A percentile compares a stretch with the other conserved stretches of the same genome.
These are phyloP conservation scores for Fraxinus albicans DNA, from an alignment of 305 asterid species.

Conservation along the genomic window DNA sequence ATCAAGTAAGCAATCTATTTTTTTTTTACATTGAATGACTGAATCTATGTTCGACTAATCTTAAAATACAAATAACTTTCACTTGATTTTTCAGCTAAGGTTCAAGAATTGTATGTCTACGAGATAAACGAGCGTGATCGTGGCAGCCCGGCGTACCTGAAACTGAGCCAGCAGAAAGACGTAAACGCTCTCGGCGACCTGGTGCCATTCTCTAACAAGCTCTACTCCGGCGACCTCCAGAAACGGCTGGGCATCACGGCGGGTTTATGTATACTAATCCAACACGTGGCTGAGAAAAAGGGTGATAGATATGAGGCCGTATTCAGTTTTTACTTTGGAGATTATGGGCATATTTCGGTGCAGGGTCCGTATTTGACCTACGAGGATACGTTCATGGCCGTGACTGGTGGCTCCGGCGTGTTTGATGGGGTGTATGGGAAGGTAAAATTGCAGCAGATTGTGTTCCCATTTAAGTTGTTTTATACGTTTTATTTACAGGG, in stretches of 20 bases:
- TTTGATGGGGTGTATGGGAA: slow-evolving; percentile 57
- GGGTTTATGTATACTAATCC: slow-evolving; percentile 54
- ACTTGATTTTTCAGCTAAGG: slow-evolving; percentile 36
- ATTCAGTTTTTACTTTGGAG: slow-evolving; percentile 67
- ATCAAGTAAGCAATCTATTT: slow-evolving; percentile 31
- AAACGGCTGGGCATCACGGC: slow-evolving; percentile 58
- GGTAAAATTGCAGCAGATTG: slow-evolving; percentile 60
- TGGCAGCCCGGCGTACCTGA: slow-evolving; percentile 57
- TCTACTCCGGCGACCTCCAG: slow-evolving; percentile 58
- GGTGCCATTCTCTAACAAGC: slow-evolving; percentile 70
- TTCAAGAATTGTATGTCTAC: slow-evolving; percentile 55
- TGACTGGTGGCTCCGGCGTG: slow-evolving; percentile 74
- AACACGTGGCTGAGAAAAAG: slow-evolving; percentile 44
- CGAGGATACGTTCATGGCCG: slow-evolving; percentile 50
- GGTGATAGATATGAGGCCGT: slow-evolving; percentile 60
- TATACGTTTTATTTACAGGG: slow-evolving; percentile 64
- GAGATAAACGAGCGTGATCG: slow-evolving; percentile 65
- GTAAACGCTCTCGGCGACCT: slow-evolving; percentile 60
- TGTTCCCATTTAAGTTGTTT: slow-evolving; percentile 53
- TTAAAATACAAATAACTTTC: background rate
- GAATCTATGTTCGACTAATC: background rate
- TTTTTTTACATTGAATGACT: background rate
- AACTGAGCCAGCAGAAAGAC: slow-evolving; percentile 42
- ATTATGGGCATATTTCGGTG: slow-evolving; percentile 64
- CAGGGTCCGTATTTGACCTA: slow-evolving; percentile 59